phyloP scores from a whole-genome alignment of 169 alveolate genomes.

The Plasmodium knowlesi region DNA sequence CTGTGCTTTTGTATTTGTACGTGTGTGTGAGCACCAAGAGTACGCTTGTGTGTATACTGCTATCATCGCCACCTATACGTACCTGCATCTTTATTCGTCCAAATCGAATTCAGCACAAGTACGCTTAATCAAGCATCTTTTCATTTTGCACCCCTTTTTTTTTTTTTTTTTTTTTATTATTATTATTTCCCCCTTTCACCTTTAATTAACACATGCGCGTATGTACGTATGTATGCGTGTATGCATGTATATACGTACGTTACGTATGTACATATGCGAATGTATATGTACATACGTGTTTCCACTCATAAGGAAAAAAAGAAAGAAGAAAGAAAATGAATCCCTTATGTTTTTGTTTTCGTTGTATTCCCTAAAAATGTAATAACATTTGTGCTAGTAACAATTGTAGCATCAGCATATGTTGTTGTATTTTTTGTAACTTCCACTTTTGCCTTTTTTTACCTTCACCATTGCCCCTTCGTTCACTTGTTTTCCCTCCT shows the following conservation, averaged over 20 bases:
- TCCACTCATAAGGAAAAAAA: background rate
- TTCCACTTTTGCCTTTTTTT: background rate
- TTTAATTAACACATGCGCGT: background rate
- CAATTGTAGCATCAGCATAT: background rate
- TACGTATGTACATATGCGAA: background rate
- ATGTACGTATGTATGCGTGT: background rate
- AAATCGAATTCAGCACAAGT: background rate
- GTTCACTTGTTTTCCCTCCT: background rate
- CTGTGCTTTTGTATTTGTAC: background rate
- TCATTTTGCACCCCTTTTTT: background rate
- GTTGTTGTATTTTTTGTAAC: constrained; percentile 1
- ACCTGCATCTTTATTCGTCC: background rate
- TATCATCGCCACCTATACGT: background rate
- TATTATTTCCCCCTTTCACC: background rate
- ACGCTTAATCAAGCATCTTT: background rate
- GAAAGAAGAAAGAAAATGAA: background rate
- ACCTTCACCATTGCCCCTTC: background rate
- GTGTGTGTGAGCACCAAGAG: background rate
- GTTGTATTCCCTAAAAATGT: background rate
- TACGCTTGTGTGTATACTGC: background rate
- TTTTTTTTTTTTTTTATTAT: background rate
- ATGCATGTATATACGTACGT: background rate
- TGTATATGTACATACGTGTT: background rate
- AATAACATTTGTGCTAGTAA: background rate
- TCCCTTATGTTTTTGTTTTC: background rate